Base-by-base conservation (phyloP, 371 early-diverging fungal species). In the Apophysomyces elegans region DNA sequence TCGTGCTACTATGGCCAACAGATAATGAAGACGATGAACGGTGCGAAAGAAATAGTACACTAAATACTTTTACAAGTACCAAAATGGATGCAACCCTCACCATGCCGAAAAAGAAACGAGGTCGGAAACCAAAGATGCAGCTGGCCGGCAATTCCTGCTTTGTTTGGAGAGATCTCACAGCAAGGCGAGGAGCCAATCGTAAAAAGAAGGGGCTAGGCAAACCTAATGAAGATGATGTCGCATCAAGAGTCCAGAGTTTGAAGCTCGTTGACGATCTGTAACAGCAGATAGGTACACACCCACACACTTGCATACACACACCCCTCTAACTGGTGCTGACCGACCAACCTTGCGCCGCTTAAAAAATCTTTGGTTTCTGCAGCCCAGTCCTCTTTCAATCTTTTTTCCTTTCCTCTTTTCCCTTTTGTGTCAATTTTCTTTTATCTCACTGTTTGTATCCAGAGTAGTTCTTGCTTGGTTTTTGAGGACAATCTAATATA, bases 161-260 rank as follows among this genome's bases (percentile, higher is more conserved):
- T 67, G 83, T 83, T 46, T 83, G 83, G 83, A 68, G 78, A 35
- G 80, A 80, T 66, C 57, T 77, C 14, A 80, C 78, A 45, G 78
- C 78, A 39, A 63, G 70, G 8, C 70, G 76, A 54, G 69, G 78
- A 9, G 68, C 78, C 12, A 77, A 77, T 56, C 72, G 72, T 43
- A 58, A 71, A 69, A 57, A 67, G 62, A 46, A 50, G 21, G 54
- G 54, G 16, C 32, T 50, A 50, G 21, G 54, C 21, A 50, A 50
- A 50, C 54, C 54, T 8, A 50, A 50, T 50, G 54, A 50, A 50
- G 54, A 50, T 26, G 54, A 50, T 46, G 46, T 45, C 13, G 56
- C 36, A 61, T 41, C 35, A 11, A 41, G 45, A 44, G 60, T 59
- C 11, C 39, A 59, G 37, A 21, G 45, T 59, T 45, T 59, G 44